A percentile compares a stretch with the other conserved stretches of the same genome.
These are phyloP conservation scores for Sanguinoderma infundibulare DNA, from an alignment of 1,284 basidiomycete genomes.

Conservation along the genomic window DNA sequence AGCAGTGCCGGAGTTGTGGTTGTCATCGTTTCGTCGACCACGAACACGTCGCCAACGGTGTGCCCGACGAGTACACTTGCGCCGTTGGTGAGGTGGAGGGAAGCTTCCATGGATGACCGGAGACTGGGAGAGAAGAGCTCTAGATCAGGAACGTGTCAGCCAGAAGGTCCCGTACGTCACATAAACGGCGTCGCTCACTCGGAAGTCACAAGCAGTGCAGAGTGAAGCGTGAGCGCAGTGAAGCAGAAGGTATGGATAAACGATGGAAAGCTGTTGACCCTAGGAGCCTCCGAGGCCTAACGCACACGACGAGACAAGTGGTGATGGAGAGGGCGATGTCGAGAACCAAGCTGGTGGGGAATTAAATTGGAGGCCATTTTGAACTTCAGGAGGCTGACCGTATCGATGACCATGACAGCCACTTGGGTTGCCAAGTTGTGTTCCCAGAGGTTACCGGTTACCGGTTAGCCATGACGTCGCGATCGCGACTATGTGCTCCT, in stretches of 20 bases:
- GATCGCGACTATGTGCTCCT: neutral
- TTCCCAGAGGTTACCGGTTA: no score
- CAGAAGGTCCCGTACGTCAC: no score
- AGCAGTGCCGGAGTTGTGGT: neutral
- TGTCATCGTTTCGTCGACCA: neutral
- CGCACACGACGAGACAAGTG: neutral
- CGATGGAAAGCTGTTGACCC: neutral
- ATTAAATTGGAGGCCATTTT: neutral
- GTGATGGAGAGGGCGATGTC: neutral
- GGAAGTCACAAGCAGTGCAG: neutral
- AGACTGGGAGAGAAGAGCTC: neutral
- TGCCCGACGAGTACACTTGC: neutral
- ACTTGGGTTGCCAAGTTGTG: neutral
- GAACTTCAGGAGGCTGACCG: neutral
- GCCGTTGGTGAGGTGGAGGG: neutral
- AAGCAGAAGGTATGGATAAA: neutral
- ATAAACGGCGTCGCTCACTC: neutral
- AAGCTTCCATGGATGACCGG: neutral
- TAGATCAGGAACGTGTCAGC: neutral
- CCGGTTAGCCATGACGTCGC: neutral
- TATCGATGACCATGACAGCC: neutral
- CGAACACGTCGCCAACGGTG: neutral
- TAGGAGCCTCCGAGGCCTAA: neutral
- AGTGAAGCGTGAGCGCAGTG: neutral
- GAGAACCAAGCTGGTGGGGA: neutral